Evolutionary conservation across 352 stramenopile species (phyloP), one percentile per base, ranked within the genome.

Genomic region (Aphanomyces euteiches): DNA sequence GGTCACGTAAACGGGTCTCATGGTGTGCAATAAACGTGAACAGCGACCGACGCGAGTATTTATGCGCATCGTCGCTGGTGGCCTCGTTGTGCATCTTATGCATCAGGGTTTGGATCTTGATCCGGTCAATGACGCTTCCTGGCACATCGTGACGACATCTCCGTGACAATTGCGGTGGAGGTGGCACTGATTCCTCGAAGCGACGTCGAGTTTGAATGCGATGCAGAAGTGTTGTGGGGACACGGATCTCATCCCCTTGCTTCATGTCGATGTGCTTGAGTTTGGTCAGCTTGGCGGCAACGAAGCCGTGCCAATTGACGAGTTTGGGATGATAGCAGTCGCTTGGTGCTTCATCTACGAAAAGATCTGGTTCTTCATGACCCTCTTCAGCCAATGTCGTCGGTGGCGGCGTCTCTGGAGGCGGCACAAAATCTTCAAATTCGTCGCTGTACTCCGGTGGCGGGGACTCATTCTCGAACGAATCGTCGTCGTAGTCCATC

Each of bases 21-120:
- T 70, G 64, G 21, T 41, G 53, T 17, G 64, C 64, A 3, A 39
- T 19, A 19, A 54, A 70, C 15, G 64, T 61, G 28, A 70, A 70
- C 13, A 70, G 3, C 2, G 64, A 70, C 5, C 64, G 64, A 10
- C 3, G 47, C 5, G 36, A 13, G 38, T 8, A 38, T 7, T 47
- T 12, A 15, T 13, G 36, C 64, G 15, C 3, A 37, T 37, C 15
- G 13, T 28, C 38, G 41, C 38, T 6, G 1, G 48, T 61, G 54
- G 5, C n/a, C 19, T 48, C 64, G n/a, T 19, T 7, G 36, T 21
- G 43, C 64, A 70, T 70, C 12, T 10, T 47, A 19, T 10, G 7
- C 13, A 70, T 36, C 8, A 70, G 64, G 8, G 64, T 70, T 70
- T 70, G 64, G 17, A 70, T 47, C 7, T 58, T 34, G 34, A 70